Base-by-base conservation (phyloP, 805 yeast genomes). In the Candida palmyrensis region DNA sequence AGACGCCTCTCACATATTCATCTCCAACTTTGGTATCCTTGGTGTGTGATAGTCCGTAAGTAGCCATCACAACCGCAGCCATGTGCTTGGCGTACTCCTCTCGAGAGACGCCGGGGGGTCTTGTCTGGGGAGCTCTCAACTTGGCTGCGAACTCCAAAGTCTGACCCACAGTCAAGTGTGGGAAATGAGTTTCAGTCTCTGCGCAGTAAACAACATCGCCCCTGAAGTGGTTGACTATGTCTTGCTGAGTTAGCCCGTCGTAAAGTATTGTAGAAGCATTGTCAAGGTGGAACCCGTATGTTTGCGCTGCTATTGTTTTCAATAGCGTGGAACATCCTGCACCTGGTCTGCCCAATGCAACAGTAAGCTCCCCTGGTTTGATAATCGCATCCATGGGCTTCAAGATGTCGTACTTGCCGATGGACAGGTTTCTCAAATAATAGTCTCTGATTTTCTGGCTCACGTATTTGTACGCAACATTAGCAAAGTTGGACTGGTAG, bases 341-440 rank as follows among this genome's bases (percentile, higher is more conserved):
- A 47, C 90, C 90, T 1, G 90, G 90, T 55, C 88, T 72, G 37
- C 90, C 90, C 29, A 82, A 61, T 8, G 82, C 87, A 31, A 81
- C 82, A 5, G 82, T 71, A 29, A 81, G 59, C 40, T 78, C 79
- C 30, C 87, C 86, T 3, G 84, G 78, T 32, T 59, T 59, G 35
- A 78, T 61, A 3, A 71, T 32, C 13, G 79, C 87, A 46, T 79
- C 83, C 82, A 78, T 77, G 22, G 81, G 69, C 48, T 77, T 78
- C 51, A 74, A 61, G 40, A 74, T 78, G 39, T 72, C 73, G 42
- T 73, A 77, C 6, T 15, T 11, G 13, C 18, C 5, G 15, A 26
- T 40, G 7, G 22, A 5, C 9, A 11, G n/a, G 13, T 13, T 24
- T 5, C 29, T 18, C 19, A n/a, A n/a, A 12, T 13, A 6, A 6